Conservation (phyloP, 176 grass and related monocot species). For the Elymus sibiricus region DNA sequence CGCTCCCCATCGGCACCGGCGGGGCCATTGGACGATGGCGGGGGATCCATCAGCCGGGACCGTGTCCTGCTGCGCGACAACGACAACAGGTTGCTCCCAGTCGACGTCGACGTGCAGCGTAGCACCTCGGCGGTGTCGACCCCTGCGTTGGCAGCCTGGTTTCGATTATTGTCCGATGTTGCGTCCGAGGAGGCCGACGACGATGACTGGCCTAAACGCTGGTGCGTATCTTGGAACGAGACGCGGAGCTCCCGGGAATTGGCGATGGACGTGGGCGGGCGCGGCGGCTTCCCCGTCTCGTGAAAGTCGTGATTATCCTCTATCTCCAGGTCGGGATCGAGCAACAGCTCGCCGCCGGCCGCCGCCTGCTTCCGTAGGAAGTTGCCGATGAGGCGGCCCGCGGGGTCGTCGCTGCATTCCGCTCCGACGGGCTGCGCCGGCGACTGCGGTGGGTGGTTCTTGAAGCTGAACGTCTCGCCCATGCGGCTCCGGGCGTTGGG, state of each 20-base stretch:
- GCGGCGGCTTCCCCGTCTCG: conserved; percentile 16
- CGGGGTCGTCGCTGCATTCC: conserved; percentile 63
- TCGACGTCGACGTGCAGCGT: conserved; percentile 67
- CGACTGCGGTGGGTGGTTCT: conserved; percentile 27
- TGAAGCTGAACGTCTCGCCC: conserved; percentile 57
- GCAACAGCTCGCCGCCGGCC: conserved; percentile 45
- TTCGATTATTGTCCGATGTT: neutral
- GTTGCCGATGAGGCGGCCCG: conserved; percentile 60
- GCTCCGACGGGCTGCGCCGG: neutral
- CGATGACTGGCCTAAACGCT: conserved; percentile 20
- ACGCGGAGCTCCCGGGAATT: conserved; percentile 55
- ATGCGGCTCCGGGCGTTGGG: conserved; percentile 1
- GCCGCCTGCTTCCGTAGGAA: conserved; percentile 75
- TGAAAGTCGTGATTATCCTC: conserved; percentile 22
- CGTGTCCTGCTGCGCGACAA: conserved; percentile 62
- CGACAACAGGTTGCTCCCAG: conserved; percentile 27
- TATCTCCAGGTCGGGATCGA: conserved; percentile 72
- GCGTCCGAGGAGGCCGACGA: conserved; percentile 38
- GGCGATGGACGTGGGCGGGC: conserved; percentile 16
- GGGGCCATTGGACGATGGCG: conserved; percentile 24
- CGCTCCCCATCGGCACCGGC: neutral
- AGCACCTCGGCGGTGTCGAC: conserved; percentile 44
- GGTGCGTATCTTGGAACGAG: conserved; percentile 54
- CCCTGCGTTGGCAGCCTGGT: neutral
- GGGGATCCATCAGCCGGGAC: conserved; percentile 72